Conservation (phyloP, 2,329 filamentous ascomycete species). For the Sarocladiaceae sp. region DNA sequence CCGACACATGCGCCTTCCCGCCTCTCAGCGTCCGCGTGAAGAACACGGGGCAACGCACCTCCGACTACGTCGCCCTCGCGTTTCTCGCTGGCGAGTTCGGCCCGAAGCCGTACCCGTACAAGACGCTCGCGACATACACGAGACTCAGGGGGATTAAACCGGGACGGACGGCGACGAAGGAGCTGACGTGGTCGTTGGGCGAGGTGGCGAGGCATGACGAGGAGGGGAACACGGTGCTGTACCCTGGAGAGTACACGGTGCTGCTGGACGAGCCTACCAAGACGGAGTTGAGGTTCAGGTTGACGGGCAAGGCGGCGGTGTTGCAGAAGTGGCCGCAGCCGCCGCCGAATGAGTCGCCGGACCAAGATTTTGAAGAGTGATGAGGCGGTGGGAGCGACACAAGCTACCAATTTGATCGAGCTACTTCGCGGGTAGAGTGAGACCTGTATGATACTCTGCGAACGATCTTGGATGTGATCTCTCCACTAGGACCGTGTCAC, state of each 20-base stretch:
- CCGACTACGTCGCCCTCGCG: constrained; percentile 46
- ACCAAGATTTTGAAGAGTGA: constrained; percentile 1
- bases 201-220: constrained; percentile 43
- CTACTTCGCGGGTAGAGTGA: too few relatives aligned
- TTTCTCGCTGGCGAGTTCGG: constrained; percentile 41
- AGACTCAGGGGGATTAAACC: constrained; percentile 33
- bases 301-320: constrained; percentile 36
- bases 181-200: constrained; percentile 39
- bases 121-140: constrained; percentile 44
- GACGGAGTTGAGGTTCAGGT: constrained; percentile 34
- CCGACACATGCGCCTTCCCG: constrained; percentile 35
- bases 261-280: constrained; percentile 37
- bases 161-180: constrained; percentile 13
- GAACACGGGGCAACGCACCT: constrained; percentile 39
- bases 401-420: too few relatives aligned
- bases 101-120: constrained; percentile 44
- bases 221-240: constrained; percentile 43
- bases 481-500: too few relatives aligned
- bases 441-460: too few relatives aligned
- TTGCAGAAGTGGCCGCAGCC: constrained; percentile 28
- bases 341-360: constrained; percentile 4
- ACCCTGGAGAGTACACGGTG: constrained; percentile 45
- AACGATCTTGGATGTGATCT: too few relatives aligned
- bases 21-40: constrained; percentile 31
- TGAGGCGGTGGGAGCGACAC: neutral